Evolutionary conservation across 176 grass and related monocot species (phyloP).

Genomic region (Phyllostachys edulis): DNA sequence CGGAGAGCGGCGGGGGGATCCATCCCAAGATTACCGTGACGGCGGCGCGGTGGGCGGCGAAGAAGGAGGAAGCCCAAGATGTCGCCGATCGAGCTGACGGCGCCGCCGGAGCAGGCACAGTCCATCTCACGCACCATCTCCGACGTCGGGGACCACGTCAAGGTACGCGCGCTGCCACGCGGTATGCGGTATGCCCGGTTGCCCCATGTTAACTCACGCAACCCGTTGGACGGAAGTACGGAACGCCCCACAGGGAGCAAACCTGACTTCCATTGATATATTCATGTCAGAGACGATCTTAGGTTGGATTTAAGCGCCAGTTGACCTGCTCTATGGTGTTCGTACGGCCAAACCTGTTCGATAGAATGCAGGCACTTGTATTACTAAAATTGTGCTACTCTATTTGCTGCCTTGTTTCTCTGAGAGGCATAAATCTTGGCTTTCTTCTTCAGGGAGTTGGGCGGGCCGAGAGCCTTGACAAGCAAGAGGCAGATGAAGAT

Average conservation of each 20-base stretch:
- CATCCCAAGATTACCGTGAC: constrained; percentile 45
- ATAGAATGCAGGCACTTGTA: neutral
- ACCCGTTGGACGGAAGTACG: constrained; percentile 46
- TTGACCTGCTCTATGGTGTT: too few relatives aligned
- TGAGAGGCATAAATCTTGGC: neutral
- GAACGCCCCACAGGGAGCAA: neutral
- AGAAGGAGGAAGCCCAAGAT: too few relatives aligned
- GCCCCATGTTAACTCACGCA: neutral
- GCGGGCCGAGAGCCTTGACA: constrained; percentile 60
- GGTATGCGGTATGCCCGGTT: neutral
- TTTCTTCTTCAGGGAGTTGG: constrained; percentile 53
- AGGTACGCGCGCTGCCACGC: too few relatives aligned
- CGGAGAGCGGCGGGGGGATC: too few relatives aligned
- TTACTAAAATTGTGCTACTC: neutral
- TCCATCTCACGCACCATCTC: constrained; percentile 88
- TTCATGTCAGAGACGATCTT: neutral
- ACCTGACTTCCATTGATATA: neutral
- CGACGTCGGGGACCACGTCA: constrained; percentile 72
- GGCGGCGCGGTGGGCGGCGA: too few relatives aligned
- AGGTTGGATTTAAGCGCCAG: neutral
- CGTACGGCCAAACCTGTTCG: neutral
- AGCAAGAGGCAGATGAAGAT: constrained; percentile 98
- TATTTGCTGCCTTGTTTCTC: neutral
- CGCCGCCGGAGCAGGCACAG: too few relatives aligned
- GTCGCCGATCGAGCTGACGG: constrained; percentile 69